Base-by-base conservation (phyloP, 352 stramenopile genomes). In the Poterioochromonas sp. region DNA sequence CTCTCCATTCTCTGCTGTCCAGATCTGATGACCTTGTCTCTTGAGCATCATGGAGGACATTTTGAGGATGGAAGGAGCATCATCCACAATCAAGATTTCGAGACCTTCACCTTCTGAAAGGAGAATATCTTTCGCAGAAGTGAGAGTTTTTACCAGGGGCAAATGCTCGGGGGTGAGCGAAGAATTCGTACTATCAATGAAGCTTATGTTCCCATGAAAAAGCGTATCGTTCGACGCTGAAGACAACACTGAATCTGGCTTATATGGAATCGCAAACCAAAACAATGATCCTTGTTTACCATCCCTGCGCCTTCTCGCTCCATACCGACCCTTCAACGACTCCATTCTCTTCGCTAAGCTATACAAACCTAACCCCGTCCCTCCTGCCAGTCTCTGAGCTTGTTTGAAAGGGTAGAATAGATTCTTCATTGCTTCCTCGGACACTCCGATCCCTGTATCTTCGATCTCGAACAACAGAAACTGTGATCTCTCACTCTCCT, bases 231-330 rank as follows among this genome's bases (percentile, higher is more conserved):
- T 26, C 15, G 47, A 58, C 26, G 47, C 47, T 58, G 47, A 15
- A 58, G 47, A 58, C 47, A 58, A 58, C 58, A 68, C 29, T 68
- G 58, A 11, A 41, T 78, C 71, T 11, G 71, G 41, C 71, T 76
- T 73, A 70, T 78, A 78, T 35, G 71, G 71, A n/a, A 78, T 32
- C 51, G 15, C 44, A 41, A 78, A 78, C 35, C 35, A 78, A 73
- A 78, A 78, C 34, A 65, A 18, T 20, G 8, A 62, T 39, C 71
- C 71, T 18, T 32, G 15, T 18, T 51, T 18, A 41, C n/a, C 35
- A 41, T 43, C 71, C 18, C 37, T 49, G 22, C 70, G 58, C n/a
- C 34, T 40, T 20, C 15, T 39, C 8, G n/a, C 35, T 63, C 71
- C 71, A 41, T 22, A 49, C 8, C 15, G 5, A 73, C 71, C 71